Evolutionary conservation across 805 yeast species (phyloP), one percentile per base, ranked within the genome.

Genomic region (Candida ulmi): DNA sequence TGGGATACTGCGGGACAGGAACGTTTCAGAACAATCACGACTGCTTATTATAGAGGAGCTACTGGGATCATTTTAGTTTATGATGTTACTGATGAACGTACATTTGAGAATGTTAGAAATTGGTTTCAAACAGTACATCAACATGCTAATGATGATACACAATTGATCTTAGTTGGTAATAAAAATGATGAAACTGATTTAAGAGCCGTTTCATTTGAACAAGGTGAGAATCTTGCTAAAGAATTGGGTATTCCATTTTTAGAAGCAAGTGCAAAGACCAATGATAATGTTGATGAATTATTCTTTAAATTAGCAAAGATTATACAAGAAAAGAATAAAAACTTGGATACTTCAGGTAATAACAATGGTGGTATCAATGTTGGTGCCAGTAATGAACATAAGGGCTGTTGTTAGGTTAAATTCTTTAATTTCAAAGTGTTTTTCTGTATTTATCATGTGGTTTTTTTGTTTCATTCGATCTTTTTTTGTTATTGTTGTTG

Each of bases 1-100:
- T 84, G 96, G 96, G 96, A 88, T 61, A 88, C 96, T 30, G 96
- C 96, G 1, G 96, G 96, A n/a, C 96, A 88, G 67, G 96, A 88
- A 62, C 74, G 96, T 57, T 88, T 88, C 69, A 78, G 96, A 67
- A 87, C 96, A 31, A 88, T 88, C 66, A 90, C 93, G 36, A 83
- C 93, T n/a, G 91, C 95, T 1, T 85, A 85, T 64, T 85, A 85
- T 65, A 78, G 95, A 63, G 95, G 95, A 42, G 93, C 95, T 42
- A 81, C 83, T 80, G 95, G 95, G 47, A 84, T 85, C 54, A 80
- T 84, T 37, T 72, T 85, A 55, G 88, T 85, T 28, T 85, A 84
- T 60, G 95, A 85, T 61, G 91, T 84, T 35, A 80, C 88, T 16
- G 93, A 85, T 58, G 91, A 90, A 58, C 81, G 91, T 63, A 85